Base-by-base conservation (phyloP, 2,329 filamentous ascomycete species). In the Apiospora malaysiana region DNA sequence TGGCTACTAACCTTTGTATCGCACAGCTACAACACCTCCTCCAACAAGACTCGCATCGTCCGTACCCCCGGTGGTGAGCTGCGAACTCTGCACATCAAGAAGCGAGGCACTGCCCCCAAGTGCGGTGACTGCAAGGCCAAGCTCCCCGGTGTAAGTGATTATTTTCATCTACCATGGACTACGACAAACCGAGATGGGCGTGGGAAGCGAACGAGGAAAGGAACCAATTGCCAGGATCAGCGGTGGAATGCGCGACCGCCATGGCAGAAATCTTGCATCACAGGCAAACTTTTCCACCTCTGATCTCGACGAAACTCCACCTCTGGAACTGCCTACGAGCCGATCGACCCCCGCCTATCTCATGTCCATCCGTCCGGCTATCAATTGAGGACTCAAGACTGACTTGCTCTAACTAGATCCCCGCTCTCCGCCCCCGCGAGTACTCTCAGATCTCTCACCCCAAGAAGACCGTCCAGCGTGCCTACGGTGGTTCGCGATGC, bases 91-190 rank as follows among this genome's bases (percentile, higher is more conserved):
- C 95, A 99, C 92, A 95, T 98, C 90, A 98, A 98, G 93, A 99
- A 99, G 94, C 93, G 92, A 85, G 96, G 95, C 80, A 97, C 94
- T 84, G 93, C 95, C 77, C 96, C 96, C 83, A 99, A 99, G 91
- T 99, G 96, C 85, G 94, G 97, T 90, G 96, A 99, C 90, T 99
- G 97, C 84, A 96, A 96, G 83, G 91, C 91, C 88, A 98, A 98
- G 90, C 93, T 99, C 82, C 91, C 94, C 83, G 96, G 96, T 86
- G 95, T 99, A 94, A 93, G 94, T 97, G 75, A 71, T 4, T 32
- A n/a, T 76, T 65, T 70, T 40, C 32, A 40, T 63, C 21, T 40
- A 40, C 56, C 32, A 63, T 10, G 32, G 66, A 71, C 66, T 43
- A 1, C 66, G 27, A 69, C 42, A 49, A 21, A 27, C 40, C 18